These are phyloP conservation scores for Claviceps cyperi DNA, from an alignment of 2,329 filamentous ascomycete species.

Conservation along the genomic window DNA sequence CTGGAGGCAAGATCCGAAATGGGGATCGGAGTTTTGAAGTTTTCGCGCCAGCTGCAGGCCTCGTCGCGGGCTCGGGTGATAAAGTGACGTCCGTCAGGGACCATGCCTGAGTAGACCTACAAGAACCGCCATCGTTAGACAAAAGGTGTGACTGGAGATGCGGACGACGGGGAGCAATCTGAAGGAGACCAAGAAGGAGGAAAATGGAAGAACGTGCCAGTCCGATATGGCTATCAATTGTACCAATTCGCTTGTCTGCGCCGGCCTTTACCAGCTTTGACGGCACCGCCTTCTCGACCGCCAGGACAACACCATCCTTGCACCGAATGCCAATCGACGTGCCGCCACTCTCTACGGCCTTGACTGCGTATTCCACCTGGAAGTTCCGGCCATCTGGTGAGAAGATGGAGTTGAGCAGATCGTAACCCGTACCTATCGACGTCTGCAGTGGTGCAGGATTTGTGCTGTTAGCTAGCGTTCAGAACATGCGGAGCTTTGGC, in stretches of 20 bases:
- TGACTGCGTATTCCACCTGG: slow-evolving; percentile 96
- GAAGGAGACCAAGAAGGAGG: background rate
- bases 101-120: slow-evolving; percentile 87
- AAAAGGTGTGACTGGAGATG: background rate
- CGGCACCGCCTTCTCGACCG: slow-evolving; percentile 88
- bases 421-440: slow-evolving; percentile 98
- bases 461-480: slow-evolving; percentile 3
- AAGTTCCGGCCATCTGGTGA: slow-evolving; percentile 98
- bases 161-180: too few species aligned
- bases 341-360: slow-evolving; percentile 95
- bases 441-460: slow-evolving; percentile 46
- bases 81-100: slow-evolving; percentile 92
- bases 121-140: background rate
- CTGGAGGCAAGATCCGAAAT: slow-evolving; percentile 76
- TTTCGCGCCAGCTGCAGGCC: slow-evolving; percentile 76
- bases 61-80: slow-evolving; percentile 89
- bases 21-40: slow-evolving; percentile 90
- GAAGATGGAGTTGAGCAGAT: slow-evolving; percentile 99
- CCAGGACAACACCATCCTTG: slow-evolving; percentile 92
- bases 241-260: slow-evolving; percentile 94
- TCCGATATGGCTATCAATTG: slow-evolving; percentile 84
- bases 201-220: slow-evolving; percentile 48
- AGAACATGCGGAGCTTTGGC: background rate
- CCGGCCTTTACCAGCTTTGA: slow-evolving; percentile 92
- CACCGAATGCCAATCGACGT: slow-evolving; percentile 92